A percentile compares a stretch with the other conserved stretches of the same genome.
These are phyloP conservation scores for Chlamydomonas sp. DNA, from an alignment of 139 green algal species.

Conservation along the genomic window DNA sequence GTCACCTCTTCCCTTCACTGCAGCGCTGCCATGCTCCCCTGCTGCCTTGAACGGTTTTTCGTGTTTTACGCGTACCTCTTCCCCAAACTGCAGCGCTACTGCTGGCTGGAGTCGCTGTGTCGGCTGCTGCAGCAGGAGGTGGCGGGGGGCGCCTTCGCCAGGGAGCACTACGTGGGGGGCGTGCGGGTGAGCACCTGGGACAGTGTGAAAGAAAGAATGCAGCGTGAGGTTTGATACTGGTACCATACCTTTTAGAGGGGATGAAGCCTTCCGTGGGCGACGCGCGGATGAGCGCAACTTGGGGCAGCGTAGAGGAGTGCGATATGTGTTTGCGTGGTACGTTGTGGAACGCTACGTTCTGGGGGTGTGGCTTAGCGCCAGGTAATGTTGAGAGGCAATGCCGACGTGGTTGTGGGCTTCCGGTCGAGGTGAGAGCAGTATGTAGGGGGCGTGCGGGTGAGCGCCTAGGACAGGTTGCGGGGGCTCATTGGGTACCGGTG, in stretches of 20 bases:
- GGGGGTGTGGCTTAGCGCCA: too few relatives aligned
- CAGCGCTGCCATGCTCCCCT: too few relatives aligned
- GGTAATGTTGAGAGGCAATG: too few relatives aligned
- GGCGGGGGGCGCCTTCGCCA: slow-evolving; percentile 13
- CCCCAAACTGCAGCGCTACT: slow-evolving; percentile 35
- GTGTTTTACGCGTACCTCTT: neutral
- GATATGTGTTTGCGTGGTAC: neutral
- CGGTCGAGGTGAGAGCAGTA: too few relatives aligned
- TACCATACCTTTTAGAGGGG: neutral
- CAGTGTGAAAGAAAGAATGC: neutral
- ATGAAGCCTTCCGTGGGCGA: neutral
- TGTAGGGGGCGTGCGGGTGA: too few relatives aligned
- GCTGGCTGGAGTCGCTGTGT: slow-evolving; percentile 58
- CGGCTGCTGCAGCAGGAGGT: slow-evolving; percentile 57
- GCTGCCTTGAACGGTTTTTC: too few relatives aligned
- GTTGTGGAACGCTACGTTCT: neutral
- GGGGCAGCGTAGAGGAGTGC: neutral
- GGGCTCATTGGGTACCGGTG: too few relatives aligned
- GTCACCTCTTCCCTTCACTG: too few relatives aligned
- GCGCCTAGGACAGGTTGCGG: too few relatives aligned
- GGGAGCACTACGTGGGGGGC: slow-evolving; percentile 53
- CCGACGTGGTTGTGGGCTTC: too few relatives aligned
- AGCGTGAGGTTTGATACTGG: neutral
- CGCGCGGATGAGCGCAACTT: neutral
- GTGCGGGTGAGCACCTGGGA: slow-evolving; percentile 26